A percentile compares a stretch with the other conserved stretches of the same genome.
Conservation (phyloP, 169 alveolate genomes). For the Plasmodium vivax region DNA sequence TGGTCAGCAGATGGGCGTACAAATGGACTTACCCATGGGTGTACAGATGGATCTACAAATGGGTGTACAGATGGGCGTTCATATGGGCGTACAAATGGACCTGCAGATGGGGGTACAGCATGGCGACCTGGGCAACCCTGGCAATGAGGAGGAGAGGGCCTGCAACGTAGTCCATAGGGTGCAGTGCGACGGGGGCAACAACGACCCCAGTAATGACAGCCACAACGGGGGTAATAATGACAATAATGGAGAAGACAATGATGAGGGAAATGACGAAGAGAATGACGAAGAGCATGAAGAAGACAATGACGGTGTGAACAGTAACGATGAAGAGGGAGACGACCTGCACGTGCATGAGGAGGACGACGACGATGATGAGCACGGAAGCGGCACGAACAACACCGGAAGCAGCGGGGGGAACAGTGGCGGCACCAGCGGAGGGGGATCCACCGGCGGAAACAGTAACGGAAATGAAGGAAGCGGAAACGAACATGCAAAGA, state of each 20-base stretch:
- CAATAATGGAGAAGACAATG: background rate
- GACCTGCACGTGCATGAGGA: background rate
- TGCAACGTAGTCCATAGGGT: background rate
- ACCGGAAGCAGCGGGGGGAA: constrained; percentile 4
- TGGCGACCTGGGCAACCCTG: background rate
- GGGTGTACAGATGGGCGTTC: background rate
- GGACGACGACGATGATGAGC: background rate
- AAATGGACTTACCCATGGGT: background rate
- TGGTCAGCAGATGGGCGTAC: background rate
- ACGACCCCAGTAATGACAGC: background rate
- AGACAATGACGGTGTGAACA: background rate
- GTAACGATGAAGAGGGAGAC: constrained; percentile 3
- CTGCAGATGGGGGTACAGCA: background rate
- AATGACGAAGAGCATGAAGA: background rate
- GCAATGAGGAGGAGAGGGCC: background rate
- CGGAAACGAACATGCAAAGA: background rate
- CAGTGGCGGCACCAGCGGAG: background rate
- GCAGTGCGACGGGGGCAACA: background rate
- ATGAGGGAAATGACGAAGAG: background rate
- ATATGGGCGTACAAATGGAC: background rate
- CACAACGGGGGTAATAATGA: constrained; percentile 5
- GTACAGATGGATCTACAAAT: background rate
- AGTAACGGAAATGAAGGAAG: background rate
- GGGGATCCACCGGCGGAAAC: background rate
- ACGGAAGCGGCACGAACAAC: constrained; percentile 1